These are phyloP conservation scores for Prunella vulgaris DNA, from an alignment of 257 asterid species.

Conservation along the genomic window DNA sequence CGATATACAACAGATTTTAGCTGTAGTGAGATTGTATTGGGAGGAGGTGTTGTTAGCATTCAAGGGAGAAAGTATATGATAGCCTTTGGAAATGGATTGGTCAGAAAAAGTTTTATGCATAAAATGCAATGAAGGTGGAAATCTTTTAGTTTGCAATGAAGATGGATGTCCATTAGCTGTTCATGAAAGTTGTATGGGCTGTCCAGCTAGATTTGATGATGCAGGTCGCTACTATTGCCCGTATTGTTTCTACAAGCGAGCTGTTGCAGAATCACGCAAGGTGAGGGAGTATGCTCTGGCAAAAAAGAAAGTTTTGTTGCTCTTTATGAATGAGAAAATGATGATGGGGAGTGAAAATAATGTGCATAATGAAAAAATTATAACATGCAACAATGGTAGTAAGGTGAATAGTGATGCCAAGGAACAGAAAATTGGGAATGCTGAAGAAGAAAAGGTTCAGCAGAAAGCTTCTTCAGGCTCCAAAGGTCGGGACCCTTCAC, in stretches of 20 bases:
- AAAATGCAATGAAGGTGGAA: conserved; percentile 60
- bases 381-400: conserved; percentile 3
- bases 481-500: conserved; percentile 16
- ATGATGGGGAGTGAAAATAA: conserved; percentile 23
- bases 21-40: conserved; percentile 4
- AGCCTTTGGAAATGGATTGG: conserved; percentile 40
- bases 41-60: conserved; percentile 1
- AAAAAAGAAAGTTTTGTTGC: conserved; percentile 52
- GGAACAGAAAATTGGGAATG: not conserved
- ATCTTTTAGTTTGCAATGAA: conserved; percentile 56
- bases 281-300: conserved; percentile 52
- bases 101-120: conserved; percentile 47
- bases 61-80: not conserved
- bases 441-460: conserved; percentile 20
- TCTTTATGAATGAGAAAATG: conserved; percentile 40
- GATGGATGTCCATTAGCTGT: conserved; percentile 62
- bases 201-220: conserved; percentile 47
- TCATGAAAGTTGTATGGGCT: conserved; percentile 61
- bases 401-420: conserved; percentile 9
- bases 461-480: conserved; percentile 23
- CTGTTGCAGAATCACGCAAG: conserved; percentile 39
- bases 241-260: conserved; percentile 51
- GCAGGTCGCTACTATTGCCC: conserved; percentile 70
- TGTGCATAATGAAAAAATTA: not conserved
- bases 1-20: conserved; percentile 6